Percentiles rank a stretch among this genome's conserved stretches.
Conservation (phyloP, 495 filamentous ascomycete genomes). For the Tuber aestivum region DNA sequence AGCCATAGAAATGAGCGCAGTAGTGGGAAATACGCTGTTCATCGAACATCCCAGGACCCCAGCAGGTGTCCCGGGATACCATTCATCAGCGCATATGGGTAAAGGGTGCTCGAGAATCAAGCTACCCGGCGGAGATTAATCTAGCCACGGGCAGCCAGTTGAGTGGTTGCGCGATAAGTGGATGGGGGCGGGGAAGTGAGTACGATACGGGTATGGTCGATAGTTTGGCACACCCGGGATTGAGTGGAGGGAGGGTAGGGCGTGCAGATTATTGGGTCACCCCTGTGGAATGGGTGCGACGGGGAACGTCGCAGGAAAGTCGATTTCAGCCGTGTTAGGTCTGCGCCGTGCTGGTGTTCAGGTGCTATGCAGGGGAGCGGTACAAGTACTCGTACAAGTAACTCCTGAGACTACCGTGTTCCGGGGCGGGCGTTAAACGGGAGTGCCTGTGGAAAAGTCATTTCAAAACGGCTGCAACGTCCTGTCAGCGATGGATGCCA, state of each 20-base stretch:
- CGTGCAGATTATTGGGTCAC: background rate
- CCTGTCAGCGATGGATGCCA: no score
- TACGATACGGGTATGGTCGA: no score
- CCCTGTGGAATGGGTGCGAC: background rate
- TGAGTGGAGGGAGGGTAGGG: background rate
- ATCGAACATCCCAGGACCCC: background rate
- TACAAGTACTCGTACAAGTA: no score
- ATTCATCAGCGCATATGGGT: no score
- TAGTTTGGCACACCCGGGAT: background rate
- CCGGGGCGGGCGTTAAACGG: background rate
- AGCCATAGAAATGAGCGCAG: background rate
- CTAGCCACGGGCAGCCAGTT: background rate
- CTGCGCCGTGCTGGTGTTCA: background rate
- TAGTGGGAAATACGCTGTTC: background rate
- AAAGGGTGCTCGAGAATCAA: no score
- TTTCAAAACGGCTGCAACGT: background rate
- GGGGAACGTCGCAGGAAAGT: background rate
- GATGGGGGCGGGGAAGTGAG: background rate
- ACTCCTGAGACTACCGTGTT: background rate
- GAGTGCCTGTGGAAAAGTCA: background rate
- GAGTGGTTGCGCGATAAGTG: background rate
- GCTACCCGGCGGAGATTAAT: background rate
- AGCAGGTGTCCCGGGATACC: background rate
- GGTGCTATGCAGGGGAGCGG: background rate
- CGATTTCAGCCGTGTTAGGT: background rate